Base-by-base conservation (phyloP, 2,329 filamentous ascomycete genomes). In the Ramularia collo-cygni region DNA sequence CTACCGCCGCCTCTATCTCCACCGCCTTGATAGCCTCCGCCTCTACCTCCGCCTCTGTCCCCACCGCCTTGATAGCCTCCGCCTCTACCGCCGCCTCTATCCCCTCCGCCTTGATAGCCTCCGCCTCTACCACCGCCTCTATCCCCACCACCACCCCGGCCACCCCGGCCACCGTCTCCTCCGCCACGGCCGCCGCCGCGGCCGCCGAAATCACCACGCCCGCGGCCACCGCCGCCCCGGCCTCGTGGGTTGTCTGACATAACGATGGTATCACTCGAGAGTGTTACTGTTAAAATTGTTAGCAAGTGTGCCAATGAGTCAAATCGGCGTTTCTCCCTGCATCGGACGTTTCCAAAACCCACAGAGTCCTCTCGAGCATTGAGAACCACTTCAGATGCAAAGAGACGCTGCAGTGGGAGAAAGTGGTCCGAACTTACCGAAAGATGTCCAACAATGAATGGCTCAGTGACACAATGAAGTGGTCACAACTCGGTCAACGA, bases 1-100 rank as follows among this genome's bases (percentile, higher is more conserved):
- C 42, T 38, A n/a, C 46, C 39, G 19, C 42, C 53, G 32, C 52
- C 53, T 15, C 58, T 52, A 29, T 54, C 50, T 17, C 58, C 52
- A 15, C 60, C 17, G 16, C 51, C 44, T 26, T 43, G 40, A 10
- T 52, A 48, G 40, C 51, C 51, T 39, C 57, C 50, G 35, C 53
- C 46, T 19, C 52, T 50, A 9, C 47, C 46, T 18, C 47, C 42
- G n/a, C 49, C 50, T 16, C 54, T 43, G 4, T 55, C 49, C 26
- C 50, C 38, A 17, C 51, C 52, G 30, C 44, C 46, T 41, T 48
- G 34, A 40, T 40, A 38, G 12, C 54, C 40, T 38, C 48, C 31
- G 13, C 45, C 41, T 28, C 47, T 42, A 34, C 29, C 29, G 14
- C 29, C 12, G 29, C 29, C 29, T 15, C 29, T 31, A 19, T 38